Evolutionary conservation across 768 basidiomycete species (phyloP), one percentile per base, ranked within the genome.

Genomic region (Rhodotorula toruloides): DNA sequence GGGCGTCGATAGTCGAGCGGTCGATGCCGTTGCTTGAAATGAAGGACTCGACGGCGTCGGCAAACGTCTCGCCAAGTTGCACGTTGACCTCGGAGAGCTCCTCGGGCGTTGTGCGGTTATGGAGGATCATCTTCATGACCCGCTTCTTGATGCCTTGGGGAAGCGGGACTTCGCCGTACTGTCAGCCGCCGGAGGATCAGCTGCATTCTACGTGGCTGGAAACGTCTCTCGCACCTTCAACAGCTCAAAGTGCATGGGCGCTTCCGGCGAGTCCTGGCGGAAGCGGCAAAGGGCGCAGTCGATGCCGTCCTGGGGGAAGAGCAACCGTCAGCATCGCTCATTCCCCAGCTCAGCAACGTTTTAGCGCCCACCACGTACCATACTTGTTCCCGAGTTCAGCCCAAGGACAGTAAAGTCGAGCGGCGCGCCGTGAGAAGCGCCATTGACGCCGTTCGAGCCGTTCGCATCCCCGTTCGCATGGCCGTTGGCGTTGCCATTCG

Each of bases 41-140:
- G 49, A 71, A 73, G 3, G 40, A 17, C 54, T 61, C 58, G 37
- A 61, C 70, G 17, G 72, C 72, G 1, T 63, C 54, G 21, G 58
- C 72, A 54, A 73, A 73, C 31, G 48, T 50, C 27, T 68, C 70
- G 36, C 64, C 72, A 12, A 73, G 70, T 40, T 61, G 61, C 3
- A 73, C 66, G 52, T 73, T 73, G 55, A 68, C 61, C 54, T 73
- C 67, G 58, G 53, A 63, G 17, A 73, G 53, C 67, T 73, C 72
- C 36, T 71, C 71, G 3, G 67, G 70, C 9, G 66, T 58, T 5
- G 72, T 71, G 29, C 37, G 32, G 58, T 73, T 71, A 36, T 69
- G 42, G 12, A 70, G 60, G 56, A 73, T 73, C 68, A 73, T 70
- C 42, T 59, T 58, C 66, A 73, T 68, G 43, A 73, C 70, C 11